Evolutionary conservation across 2,329 filamentous ascomycete genomes (phyloP), one percentile per base, ranked within the genome.

Genomic region (Fonsecaea monophora): DNA sequence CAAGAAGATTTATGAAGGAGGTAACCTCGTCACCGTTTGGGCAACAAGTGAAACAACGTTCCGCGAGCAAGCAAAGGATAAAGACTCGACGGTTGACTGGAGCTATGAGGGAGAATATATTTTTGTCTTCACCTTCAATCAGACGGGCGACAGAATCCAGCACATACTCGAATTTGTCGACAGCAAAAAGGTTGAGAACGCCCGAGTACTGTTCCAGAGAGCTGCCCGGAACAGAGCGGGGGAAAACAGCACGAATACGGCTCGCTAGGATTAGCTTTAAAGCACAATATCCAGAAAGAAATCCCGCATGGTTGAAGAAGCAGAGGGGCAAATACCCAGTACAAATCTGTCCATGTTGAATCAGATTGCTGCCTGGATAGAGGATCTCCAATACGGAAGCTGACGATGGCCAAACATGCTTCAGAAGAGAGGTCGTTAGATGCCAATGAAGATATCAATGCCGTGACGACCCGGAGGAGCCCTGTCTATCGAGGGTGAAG

Each of bases 81-180:
- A 61, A 1, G 62, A 61, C 3, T 56, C 62, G 12, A 53, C 56
- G 3, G 65, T 68, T 18, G 73, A 74, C 32, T 78, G 76, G 75
- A 61, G 60, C 3, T 76, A 73, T 61, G 61, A 65, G 21, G 76
- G 75, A 10, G 76, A 78, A 66, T 78, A 77, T 57, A 67, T 78
- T 5, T 78, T 77, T 56, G 68, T 78, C 12, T 67, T 77, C 4
- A 72, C 67, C 25, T 73, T 78, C 68, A 70, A 77, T 68, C 68
- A 71, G 45, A 68, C 50, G 8, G 75, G 74, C 4, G 69, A 73
- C 45, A 74, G 73, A 53, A 74, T 78, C 50, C 67, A 68, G 58
- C 66, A 70, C 18, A 68, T 74, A 4, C 38, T 78, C 6, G 76
- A 78, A 62, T 75, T 78, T 64, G 15, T 78, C 40, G 76, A 78